Percentiles rank a stretch among this genome's conserved stretches.
phyloP scores from a whole-genome alignment of 208 protist genomes.

The Trypanosoma conorhini region DNA sequence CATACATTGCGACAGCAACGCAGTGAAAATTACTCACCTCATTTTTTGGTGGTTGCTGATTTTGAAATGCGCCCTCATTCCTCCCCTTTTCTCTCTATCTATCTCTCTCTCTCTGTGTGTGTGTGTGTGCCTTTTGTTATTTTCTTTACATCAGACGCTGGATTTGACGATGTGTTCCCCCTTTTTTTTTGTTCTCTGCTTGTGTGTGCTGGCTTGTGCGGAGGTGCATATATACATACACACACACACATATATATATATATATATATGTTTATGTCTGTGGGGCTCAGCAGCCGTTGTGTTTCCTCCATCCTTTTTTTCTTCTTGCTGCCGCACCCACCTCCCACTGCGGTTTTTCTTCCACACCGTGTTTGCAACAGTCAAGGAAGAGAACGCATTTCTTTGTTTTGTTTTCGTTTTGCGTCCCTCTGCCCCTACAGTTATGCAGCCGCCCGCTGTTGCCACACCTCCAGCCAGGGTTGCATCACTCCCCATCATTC shows the following conservation, averaged over 20 bases:
- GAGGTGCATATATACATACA: conserved; percentile 2
- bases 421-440: background rate
- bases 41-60: no score
- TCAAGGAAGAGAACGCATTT: background rate
- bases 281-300: no score
- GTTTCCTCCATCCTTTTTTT: background rate
- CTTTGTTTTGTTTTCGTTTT: conserved; percentile 7
- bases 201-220: background rate
- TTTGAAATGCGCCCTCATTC: no score
- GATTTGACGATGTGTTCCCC: no score
- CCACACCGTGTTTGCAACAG: background rate
- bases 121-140: background rate
- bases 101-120: conserved; percentile 9
- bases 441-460: background rate
- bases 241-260: conserved; percentile 4
- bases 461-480: background rate
- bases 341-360: conserved; percentile 3
- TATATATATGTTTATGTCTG: background rate
- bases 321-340: background rate
- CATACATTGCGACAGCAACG: background rate
- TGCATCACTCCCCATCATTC: conserved; percentile 55
- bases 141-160: no score
- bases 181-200: no score
- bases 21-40: no score
- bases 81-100: background rate